A percentile compares a stretch with the other conserved stretches of the same genome.
Evolutionary conservation across 2,329 filamentous ascomycete genomes (phyloP).

Genomic region (Epichloe bromicola): DNA sequence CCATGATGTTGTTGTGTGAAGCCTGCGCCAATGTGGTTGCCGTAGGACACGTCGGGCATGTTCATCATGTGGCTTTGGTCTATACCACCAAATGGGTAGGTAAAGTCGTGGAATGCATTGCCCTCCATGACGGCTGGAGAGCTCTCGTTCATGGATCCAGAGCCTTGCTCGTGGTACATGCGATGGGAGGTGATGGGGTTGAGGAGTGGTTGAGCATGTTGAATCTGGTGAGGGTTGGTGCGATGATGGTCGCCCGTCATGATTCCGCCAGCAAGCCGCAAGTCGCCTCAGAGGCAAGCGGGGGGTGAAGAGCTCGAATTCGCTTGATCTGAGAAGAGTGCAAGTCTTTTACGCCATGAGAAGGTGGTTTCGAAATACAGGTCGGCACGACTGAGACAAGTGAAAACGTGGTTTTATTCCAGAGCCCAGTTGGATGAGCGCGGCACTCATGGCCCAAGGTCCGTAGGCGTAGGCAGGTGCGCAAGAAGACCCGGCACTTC

Average conservation of each 20-base stretch:
- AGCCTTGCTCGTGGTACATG: conserved; percentile 11
- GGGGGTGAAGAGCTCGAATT: neutral
- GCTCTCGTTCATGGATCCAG: conserved; percentile 11
- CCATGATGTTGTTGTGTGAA: conserved; percentile 22
- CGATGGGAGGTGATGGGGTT: conserved; percentile 11
- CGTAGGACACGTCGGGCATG: conserved; percentile 21
- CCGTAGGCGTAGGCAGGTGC: neutral
- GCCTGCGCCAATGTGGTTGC: conserved; percentile 17
- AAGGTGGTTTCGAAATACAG: neutral
- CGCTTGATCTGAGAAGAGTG: neutral
- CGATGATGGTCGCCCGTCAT: conserved; percentile 19
- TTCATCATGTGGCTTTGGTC: conserved; percentile 15
- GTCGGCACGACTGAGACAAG: too few relatives aligned
- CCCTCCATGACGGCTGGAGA: conserved; percentile 27
- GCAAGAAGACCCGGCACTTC: neutral
- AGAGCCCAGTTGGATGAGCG: neutral
- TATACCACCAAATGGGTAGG: conserved; percentile 32
- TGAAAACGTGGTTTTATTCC: too few relatives aligned
- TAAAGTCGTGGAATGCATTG: conserved; percentile 39
- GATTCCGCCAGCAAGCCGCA: conserved; percentile 6
- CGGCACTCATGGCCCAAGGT: neutral
- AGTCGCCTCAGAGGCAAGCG: neutral
- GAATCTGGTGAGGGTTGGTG: conserved; percentile 16
- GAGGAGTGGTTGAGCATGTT: conserved; percentile 18
- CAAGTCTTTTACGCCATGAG: neutral